Conservation (phyloP, 352 stramenopile species). For the Phytophthora pseudosyringae region DNA sequence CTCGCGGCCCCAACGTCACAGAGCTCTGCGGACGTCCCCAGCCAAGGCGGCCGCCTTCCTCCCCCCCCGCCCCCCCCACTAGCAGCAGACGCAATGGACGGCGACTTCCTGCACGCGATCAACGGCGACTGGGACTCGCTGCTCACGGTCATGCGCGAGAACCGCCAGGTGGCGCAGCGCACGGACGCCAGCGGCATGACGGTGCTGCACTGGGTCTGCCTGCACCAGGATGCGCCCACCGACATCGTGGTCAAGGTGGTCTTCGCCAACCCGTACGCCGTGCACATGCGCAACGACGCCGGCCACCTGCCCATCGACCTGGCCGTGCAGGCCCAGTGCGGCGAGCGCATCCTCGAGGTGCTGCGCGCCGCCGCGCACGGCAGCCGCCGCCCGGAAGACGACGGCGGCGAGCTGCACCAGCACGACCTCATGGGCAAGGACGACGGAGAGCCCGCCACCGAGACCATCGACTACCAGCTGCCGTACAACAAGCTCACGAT, state of each 20-base stretch:
- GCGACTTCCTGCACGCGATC: slow-evolving; percentile 78
- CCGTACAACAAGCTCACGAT: slow-evolving; percentile 49
- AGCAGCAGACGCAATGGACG: slow-evolving; percentile 51
- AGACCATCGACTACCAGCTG: slow-evolving; percentile 51
- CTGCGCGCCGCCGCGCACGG: slow-evolving; percentile 59
- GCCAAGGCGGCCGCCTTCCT: slow-evolving; percentile 21
- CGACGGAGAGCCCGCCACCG: slow-evolving; percentile 40
- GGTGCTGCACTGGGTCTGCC: slow-evolving; percentile 80
- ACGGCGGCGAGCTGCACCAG: slow-evolving; percentile 29
- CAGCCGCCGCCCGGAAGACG: slow-evolving; percentile 39
- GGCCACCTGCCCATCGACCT: slow-evolving; percentile 78
- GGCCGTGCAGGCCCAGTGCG: slow-evolving; percentile 74
- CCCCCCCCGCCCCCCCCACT: neutral
- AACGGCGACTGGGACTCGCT: slow-evolving; percentile 84
- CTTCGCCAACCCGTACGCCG: slow-evolving; percentile 77
- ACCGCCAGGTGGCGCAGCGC: slow-evolving; percentile 60
- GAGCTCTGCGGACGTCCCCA: slow-evolving; percentile 15
- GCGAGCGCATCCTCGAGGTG: slow-evolving; percentile 76
- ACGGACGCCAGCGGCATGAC: slow-evolving; percentile 80
- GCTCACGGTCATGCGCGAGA: slow-evolving; percentile 66
- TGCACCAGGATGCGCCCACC: slow-evolving; percentile 76
- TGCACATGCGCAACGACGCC: slow-evolving; percentile 76
- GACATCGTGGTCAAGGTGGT: slow-evolving; percentile 85
- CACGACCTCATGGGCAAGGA: slow-evolving; percentile 36
- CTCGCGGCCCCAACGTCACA: slow-evolving; percentile 11